Conservation (phyloP, 2,329 filamentous ascomycete species). For the Rhytidhysteron rufulum region DNA sequence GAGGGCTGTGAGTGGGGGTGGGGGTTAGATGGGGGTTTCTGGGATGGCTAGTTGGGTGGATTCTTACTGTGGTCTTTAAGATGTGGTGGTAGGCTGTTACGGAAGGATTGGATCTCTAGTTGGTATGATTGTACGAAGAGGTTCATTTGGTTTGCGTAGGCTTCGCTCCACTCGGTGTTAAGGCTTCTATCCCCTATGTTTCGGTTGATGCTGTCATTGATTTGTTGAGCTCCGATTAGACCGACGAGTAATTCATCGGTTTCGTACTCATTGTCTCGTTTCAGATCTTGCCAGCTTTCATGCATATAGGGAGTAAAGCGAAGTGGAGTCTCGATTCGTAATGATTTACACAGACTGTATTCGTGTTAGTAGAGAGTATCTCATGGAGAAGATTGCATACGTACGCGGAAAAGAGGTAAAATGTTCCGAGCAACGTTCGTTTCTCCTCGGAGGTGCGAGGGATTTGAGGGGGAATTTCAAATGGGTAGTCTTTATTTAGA, state of each 20-base stretch:
- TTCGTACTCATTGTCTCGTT: constrained; percentile 5
- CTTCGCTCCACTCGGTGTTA: constrained; percentile 5
- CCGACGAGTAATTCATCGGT: constrained; percentile 7
- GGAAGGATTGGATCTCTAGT: constrained; percentile 3
- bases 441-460: constrained; percentile 35
- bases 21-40: too few species aligned
- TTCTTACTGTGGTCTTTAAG: constrained; percentile 5
- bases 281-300: constrained; percentile 5
- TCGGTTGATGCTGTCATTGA: constrained; percentile 7
- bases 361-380: not conserved
- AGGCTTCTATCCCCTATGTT: constrained; percentile 1
- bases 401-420: constrained; percentile 36
- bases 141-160: constrained; percentile 5
- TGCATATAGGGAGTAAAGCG: constrained; percentile 7
- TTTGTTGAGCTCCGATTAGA: constrained; percentile 7
- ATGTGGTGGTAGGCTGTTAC: constrained; percentile 3
- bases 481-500: constrained; percentile 5
- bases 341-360: constrained; percentile 4
- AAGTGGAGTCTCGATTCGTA: constrained; percentile 5
- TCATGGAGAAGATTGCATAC: constrained; percentile 10
- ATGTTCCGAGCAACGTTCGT: constrained; percentile 40
- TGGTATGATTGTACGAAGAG: constrained; percentile 8
- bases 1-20: not conserved
- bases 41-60: not conserved
- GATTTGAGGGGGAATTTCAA: constrained; percentile 26